Evolutionary conservation across 306 rosid genomes (phyloP).

Genomic region (Trichosanthes truncata): DNA sequence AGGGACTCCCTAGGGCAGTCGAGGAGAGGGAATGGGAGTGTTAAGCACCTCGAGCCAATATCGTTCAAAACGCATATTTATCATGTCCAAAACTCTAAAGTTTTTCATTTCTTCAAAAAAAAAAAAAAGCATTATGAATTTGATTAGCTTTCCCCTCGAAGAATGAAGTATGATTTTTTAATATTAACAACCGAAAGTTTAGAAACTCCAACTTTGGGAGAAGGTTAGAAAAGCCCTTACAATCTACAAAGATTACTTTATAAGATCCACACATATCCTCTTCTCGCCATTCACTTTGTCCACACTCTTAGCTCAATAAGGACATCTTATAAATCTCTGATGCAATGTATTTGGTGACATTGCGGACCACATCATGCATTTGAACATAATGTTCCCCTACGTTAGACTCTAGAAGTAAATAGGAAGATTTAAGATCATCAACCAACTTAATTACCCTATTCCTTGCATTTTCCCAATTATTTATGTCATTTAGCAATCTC

Average conservation of each 20-base stretch:
- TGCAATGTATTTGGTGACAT: neutral
- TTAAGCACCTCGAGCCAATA: no score
- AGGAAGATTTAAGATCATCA: no score
- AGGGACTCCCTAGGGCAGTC: no score
- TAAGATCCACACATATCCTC: neutral
- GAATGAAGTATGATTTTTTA: no score
- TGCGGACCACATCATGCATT: conserved; percentile 13
- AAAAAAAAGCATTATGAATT: no score
- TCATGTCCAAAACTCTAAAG: no score
- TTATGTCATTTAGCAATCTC: neutral
- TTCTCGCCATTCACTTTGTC: no score
- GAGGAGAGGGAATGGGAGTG: no score
- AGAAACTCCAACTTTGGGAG: neutral
- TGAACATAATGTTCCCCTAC: neutral
- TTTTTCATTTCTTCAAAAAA: no score
- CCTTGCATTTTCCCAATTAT: neutral
- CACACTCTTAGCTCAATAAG: neutral
- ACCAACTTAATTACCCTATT: neutral
- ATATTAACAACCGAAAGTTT: neutral
- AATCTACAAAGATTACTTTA: neutral
- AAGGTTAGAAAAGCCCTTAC: neutral
- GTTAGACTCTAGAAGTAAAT: no score
- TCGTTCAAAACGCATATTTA: no score
- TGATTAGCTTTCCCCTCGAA: no score
- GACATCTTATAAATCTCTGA: neutral